Percentiles rank a stretch among this genome's conserved stretches.
Evolutionary conservation across 2,329 filamentous ascomycete genomes (phyloP).

Genomic region (Colletotrichum euphorbiae): DNA sequence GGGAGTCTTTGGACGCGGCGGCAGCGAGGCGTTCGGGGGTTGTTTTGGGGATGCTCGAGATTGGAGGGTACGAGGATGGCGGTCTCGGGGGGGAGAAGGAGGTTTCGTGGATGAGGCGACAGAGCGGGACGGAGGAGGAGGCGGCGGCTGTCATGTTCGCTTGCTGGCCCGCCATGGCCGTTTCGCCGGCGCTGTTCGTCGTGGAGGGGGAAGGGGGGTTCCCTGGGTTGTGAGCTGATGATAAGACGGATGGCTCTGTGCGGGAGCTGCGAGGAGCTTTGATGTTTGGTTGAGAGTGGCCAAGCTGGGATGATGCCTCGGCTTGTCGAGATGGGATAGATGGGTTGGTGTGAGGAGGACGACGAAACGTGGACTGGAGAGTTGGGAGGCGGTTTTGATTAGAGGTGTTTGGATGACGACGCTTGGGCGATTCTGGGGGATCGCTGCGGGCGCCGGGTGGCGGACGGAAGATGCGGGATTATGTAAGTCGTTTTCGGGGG

Average conservation of each 20-base stretch:
- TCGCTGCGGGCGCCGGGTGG: slow-evolving; percentile 8
- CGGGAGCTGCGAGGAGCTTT: slow-evolving; percentile 7
- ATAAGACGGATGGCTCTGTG: background rate
- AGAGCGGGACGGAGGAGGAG: background rate
- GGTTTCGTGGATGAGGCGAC: background rate
- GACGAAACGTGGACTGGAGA: background rate
- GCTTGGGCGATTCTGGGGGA: background rate
- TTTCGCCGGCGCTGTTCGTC: background rate
- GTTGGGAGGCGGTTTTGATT: background rate
- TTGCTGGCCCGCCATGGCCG: background rate
- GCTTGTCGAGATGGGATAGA: background rate
- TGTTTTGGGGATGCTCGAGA: slow-evolving; percentile 51
- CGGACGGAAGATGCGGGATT: background rate
- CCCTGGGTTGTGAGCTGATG: background rate
- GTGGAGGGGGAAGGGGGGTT: too few relatives aligned
- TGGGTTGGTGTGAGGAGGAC: background rate
- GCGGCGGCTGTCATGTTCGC: background rate
- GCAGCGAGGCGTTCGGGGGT: slow-evolving; percentile 53
- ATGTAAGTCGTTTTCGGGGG: background rate
- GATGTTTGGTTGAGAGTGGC: background rate
- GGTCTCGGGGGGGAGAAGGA: background rate
- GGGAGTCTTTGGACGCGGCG: slow-evolving; percentile 42
- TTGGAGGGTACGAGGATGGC: slow-evolving; percentile 44
- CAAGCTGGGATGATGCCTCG: slow-evolving; percentile 18
- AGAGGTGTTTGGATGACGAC: slow-evolving; percentile 11